Conservation (phyloP, 352 stramenopile species). For the Phytopythium ostracodes region DNA sequence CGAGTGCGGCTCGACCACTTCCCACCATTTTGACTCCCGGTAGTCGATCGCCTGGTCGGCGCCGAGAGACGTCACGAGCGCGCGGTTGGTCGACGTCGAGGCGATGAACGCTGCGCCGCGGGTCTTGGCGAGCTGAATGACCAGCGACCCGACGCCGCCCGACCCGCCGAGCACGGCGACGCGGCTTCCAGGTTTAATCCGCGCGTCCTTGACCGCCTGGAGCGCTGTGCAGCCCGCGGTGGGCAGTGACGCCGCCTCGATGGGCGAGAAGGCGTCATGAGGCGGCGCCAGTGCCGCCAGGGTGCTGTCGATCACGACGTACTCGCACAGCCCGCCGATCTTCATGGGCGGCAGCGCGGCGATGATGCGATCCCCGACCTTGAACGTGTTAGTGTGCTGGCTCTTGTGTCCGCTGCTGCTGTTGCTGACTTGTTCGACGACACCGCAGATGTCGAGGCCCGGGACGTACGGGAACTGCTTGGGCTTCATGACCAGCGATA, state of each 20-base stretch:
- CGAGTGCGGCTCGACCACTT: conserved; percentile 18
- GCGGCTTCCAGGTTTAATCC: conserved; percentile 35
- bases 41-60: conserved; percentile 56
- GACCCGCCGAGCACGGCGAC: conserved; percentile 78
- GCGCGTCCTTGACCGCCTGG: conserved; percentile 24
- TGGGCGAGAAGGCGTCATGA: conserved; percentile 4
- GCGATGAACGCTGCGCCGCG: conserved; percentile 56
- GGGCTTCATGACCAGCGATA: conserved; percentile 37
- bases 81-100: conserved; percentile 42
- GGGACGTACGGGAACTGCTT: conserved; percentile 36
- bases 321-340: conserved; percentile 33
- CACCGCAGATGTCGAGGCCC: conserved; percentile 36
- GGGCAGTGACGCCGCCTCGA: conserved; percentile 25
- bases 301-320: conserved; percentile 18
- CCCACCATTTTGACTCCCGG: conserved; percentile 41
- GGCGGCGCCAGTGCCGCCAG: conserved; percentile 18
- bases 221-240: conserved; percentile 31
- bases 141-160: conserved; percentile 69
- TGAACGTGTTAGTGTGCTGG: conserved; percentile 7
- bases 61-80: conserved; percentile 39
- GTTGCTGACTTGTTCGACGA: conserved; percentile 27
- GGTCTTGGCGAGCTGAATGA: conserved; percentile 59
- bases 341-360: conserved; percentile 16
- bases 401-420: conserved; percentile 9
- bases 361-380: conserved; percentile 30